phyloP scores from a whole-genome alignment of 2,329 filamentous ascomycete species.

The Diaporthe eres region DNA sequence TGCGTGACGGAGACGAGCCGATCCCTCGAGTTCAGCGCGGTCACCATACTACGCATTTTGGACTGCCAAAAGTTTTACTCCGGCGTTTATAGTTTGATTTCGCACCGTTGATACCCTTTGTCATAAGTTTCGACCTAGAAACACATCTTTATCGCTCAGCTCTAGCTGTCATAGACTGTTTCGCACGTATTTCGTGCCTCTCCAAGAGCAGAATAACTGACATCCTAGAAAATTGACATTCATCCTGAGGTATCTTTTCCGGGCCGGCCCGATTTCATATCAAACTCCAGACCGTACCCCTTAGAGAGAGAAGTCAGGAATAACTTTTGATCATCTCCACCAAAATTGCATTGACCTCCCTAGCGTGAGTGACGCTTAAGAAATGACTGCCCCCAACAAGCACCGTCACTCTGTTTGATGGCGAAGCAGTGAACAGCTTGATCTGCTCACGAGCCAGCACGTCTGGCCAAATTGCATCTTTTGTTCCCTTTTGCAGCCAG shows the following conservation, averaged over 20 bases:
- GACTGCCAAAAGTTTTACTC: neutral
- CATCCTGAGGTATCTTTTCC: too few relatives aligned
- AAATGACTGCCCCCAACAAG: conserved; percentile 64
- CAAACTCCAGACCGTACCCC: too few relatives aligned
- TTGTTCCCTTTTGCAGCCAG: conserved; percentile 57
- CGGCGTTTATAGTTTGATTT: too few relatives aligned
- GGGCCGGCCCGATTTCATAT: too few relatives aligned
- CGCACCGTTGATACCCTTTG: neutral
- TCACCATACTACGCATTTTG: neutral
- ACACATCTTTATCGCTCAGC: neutral
- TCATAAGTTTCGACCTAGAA: too few relatives aligned
- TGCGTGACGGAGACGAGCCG: neutral
- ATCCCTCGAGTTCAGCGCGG: neutral
- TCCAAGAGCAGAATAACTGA: neutral
- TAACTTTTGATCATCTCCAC: conserved; percentile 54
- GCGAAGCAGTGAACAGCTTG: conserved; percentile 62
- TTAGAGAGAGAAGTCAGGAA: neutral
- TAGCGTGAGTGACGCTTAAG: conserved; percentile 62
- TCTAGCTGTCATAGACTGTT: neutral
- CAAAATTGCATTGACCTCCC: conserved; percentile 60
- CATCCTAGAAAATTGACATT: neutral
- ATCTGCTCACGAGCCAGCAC: conserved; percentile 62
- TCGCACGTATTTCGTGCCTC: neutral
- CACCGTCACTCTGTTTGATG: conserved; percentile 58
- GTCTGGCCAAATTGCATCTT: conserved; percentile 59